These are phyloP conservation scores for Scheffersomyces coipomensis DNA, from an alignment of 805 yeast species.

Conservation along the genomic window DNA sequence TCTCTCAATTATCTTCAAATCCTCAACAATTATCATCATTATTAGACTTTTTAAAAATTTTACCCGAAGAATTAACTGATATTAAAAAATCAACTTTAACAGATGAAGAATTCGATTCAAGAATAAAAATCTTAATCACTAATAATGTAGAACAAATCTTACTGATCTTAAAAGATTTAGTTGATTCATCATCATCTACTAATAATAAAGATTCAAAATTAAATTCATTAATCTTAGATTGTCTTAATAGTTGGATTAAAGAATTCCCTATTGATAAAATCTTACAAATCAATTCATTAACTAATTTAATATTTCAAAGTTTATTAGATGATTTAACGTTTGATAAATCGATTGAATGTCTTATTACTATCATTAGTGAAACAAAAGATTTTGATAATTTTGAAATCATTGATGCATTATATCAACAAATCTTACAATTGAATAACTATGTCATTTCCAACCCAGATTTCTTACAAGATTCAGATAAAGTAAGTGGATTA, in stretches of 20 bases:
- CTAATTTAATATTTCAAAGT: slow-evolving; percentile 62
- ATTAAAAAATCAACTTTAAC: slow-evolving; percentile 74
- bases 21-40: slow-evolving; percentile 41
- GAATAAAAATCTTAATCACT: slow-evolving; percentile 63
- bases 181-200: slow-evolving; percentile 14
- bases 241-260: slow-evolving; percentile 86
- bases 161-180: slow-evolving; percentile 53
- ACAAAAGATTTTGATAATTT: slow-evolving; percentile 72
- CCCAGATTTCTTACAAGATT: slow-evolving; percentile 50
- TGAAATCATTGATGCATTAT: slow-evolving; percentile 63
- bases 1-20: slow-evolving; percentile 41
- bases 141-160: slow-evolving; percentile 70
- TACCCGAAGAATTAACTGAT: slow-evolving; percentile 89
- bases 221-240: slow-evolving; percentile 56
- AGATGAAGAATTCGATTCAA: slow-evolving; percentile 70
- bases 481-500: slow-evolving; percentile 65
- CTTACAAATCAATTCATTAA: slow-evolving; percentile 61
- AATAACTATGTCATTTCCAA: slow-evolving; percentile 43
- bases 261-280: slow-evolving; percentile 78
- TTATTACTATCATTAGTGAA: slow-evolving; percentile 77
- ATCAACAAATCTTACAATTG: slow-evolving; percentile 63
- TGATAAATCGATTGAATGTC: slow-evolving; percentile 83
- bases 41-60: slow-evolving; percentile 76
- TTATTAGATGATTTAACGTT: slow-evolving; percentile 66
- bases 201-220: slow-evolving; percentile 24